phyloP scores from a whole-genome alignment of 257 asterid genomes.

The Nicotiana noctiflora region DNA sequence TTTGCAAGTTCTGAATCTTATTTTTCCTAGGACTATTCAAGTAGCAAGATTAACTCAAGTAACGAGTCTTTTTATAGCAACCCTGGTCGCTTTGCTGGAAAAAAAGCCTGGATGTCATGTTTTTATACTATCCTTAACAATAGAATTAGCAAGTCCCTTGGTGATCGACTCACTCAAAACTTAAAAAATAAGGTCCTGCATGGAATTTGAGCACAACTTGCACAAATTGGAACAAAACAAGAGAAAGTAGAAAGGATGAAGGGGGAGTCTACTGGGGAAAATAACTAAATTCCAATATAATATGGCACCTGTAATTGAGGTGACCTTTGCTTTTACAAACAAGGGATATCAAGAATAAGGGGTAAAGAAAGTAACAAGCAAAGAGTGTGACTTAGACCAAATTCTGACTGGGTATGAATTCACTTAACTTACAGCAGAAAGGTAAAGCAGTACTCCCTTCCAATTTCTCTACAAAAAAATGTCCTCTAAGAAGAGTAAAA shows the following conservation, averaged over 20 bases:
- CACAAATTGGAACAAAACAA: background rate
- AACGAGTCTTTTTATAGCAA: no score
- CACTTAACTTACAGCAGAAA: background rate
- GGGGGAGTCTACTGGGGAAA: background rate
- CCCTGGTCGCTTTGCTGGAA: no score
- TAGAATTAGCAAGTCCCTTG: no score
- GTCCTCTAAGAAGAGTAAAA: conserved; percentile 1
- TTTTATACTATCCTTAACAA: no score
- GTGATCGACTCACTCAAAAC: background rate
- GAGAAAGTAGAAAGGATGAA: background rate
- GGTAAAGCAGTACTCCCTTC: background rate
- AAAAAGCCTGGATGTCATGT: no score
- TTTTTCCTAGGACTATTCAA: no score
- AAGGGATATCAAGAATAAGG: background rate
- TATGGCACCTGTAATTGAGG: background rate
- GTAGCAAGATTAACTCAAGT: no score
- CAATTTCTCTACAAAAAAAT: background rate
- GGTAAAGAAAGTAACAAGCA: conserved; percentile 2
- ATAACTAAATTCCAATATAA: background rate
- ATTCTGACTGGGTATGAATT: background rate
- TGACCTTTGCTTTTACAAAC: conserved; percentile 7
- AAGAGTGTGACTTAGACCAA: background rate
- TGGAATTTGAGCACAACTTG: background rate
- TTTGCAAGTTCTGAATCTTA: background rate
- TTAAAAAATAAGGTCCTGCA: background rate